Percentiles rank a stretch among this genome's conserved stretches.
Conservation (phyloP, 1,284 basidiomycete species). For the Inonotus hispidus region DNA sequence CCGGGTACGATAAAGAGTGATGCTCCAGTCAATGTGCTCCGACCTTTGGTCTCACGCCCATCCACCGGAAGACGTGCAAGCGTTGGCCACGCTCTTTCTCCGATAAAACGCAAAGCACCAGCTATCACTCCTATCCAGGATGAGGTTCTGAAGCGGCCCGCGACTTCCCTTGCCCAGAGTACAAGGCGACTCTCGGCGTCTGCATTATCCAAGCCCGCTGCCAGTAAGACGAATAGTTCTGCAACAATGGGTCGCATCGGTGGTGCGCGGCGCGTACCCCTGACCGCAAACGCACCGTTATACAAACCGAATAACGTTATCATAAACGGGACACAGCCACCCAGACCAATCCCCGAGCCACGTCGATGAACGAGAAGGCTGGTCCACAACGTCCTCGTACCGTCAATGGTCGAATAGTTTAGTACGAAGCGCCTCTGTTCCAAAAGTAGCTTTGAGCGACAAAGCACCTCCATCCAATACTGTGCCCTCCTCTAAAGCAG, state of each 20-base stretch:
- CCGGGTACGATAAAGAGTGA: background rate
- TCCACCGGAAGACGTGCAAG: background rate
- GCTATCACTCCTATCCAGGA: background rate
- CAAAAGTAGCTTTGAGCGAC: background rate
- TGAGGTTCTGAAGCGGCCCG: background rate
- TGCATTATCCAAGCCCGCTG: background rate
- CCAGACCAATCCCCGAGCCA: background rate
- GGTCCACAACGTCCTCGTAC: constrained; percentile 4
- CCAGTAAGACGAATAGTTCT: background rate
- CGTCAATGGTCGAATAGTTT: background rate
- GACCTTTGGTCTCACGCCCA: background rate
- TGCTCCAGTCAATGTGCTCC: background rate
- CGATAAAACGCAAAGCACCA: background rate
- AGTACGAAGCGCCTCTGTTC: background rate
- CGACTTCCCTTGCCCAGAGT: background rate
- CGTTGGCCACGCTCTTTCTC: background rate
- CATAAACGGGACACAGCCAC: background rate
- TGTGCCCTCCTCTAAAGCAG: background rate
- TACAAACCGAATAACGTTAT: background rate
- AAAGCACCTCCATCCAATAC: background rate
- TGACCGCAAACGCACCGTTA: constrained; percentile 8
- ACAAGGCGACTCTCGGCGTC: constrained; percentile 4
- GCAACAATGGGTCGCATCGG: constrained; percentile 1
- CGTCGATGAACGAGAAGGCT: background rate
- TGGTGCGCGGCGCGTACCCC: constrained; percentile 14